Base-by-base conservation (phyloP, 345 rosid genomes). In the Pseudoturritis turrita region DNA sequence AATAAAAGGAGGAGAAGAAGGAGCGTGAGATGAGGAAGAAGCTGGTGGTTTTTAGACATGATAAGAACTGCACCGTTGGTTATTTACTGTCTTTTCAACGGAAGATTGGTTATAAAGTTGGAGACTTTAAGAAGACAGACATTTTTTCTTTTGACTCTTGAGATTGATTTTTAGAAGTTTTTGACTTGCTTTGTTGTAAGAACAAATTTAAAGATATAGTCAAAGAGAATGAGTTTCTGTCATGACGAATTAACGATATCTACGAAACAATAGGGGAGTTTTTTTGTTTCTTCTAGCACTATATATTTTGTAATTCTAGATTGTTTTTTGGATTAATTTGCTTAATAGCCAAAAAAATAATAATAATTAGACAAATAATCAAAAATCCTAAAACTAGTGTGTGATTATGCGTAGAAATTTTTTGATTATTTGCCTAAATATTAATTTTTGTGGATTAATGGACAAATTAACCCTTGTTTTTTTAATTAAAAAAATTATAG, bases 31-130 rank as follows among this genome's bases (percentile, higher is more conserved):
- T 36, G 22, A 54, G 75, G 79, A 55, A 53, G 21, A 28, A 69
- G 28, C 52, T 75, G 26, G 58, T 75, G 45, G 75, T 52, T 68
- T 62, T 68, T 61, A 75, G 75, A 62, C 79, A 62, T 68, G 53
- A 62, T 62, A 9, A 37, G 59, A 69, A 35, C 31, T 62, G 3
- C 43, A 54, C 75, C 70, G 79, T 75, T 75, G 70, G 10, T 69
- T 68, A 23, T 75, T 67, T 59, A 22, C 67, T 28, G 66, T 39
- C 47, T 33, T 10, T 57, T 65, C 46, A 69, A 68, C 69, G 35
- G 59, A 13, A 52, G 8, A 0, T 53, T 62, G 2, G 79, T 68
- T 68, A 61, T 45, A n/a, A 59, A 47, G 65, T 28, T 64, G 77
- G 44, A 46, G 31, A 11, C 56, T 53, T 62, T 11, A 14, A 52